Evolutionary conservation across 768 basidiomycete genomes (phyloP), one percentile per base, ranked within the genome.

Genomic region (Pholiota conissans): DNA sequence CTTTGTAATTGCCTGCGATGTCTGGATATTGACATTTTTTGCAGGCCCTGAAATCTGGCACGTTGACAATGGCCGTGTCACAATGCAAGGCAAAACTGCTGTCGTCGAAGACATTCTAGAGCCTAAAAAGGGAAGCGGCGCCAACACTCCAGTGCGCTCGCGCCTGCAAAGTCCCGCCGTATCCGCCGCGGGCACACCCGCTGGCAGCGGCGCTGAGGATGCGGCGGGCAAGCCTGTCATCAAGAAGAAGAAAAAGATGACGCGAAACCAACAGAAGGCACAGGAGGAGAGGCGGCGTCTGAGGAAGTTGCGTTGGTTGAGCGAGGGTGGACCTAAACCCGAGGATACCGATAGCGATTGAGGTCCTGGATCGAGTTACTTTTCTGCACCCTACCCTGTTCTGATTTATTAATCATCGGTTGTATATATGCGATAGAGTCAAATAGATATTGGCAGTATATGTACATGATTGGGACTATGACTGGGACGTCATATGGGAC

Each of bases 21-120:
- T 32, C 30, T 32, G 7, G 13, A 6, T 55, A 47, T 34, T 47
- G 50, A 56, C 35, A 47, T 28, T 52, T 53, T 40, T 50, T 45
- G 49, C 56, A 91, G 91, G 90, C 67, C 87, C 91, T 46, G 95
- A 98, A 74, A 95, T 95, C 62, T 98, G 96, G 95, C 83, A 95
- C 67, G 85, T 98, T 65, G 93, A 95, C 49, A 85, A 72, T 49
- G 95, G 95, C 10, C 83, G 83, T 27, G 80, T 98, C 75, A 87
- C 87, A 30, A 91, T 91, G 63, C 87, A 93, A 77, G 95, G 95
- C 67, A 98, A 97, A 74, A 76, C 81, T 3, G 86, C 91, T 13
- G 78, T 94, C 45, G 79, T 94, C 42, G 95, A 98, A 65, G 94
- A 95, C 83, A 2, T 89, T 95, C 68, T 79, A 83, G 53, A 84